A percentile compares a stretch with the other conserved stretches of the same genome.
Conservation (phyloP, 2,329 filamentous ascomycete genomes). For the Penicillium griseofulvum region DNA sequence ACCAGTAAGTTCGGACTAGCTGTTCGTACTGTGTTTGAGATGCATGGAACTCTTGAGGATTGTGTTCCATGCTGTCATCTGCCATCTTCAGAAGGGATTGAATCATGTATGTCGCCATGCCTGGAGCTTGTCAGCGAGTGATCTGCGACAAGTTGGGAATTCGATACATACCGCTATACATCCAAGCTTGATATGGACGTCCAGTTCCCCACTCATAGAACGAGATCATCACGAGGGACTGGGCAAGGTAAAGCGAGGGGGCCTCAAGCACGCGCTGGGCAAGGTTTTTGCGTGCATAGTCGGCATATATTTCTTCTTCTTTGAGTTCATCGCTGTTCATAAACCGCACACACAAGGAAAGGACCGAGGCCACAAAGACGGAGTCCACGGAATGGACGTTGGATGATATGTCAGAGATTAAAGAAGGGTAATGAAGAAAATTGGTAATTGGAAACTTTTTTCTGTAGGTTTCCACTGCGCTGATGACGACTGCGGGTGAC, state of each 20-base stretch:
- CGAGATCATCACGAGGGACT: constrained; percentile 37
- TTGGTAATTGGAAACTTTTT: constrained; percentile 40
- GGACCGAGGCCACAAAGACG: constrained; percentile 34
- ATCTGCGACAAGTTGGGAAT: no score
- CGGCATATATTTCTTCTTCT: constrained; percentile 31
- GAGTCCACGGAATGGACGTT: constrained; percentile 31
- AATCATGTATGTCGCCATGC: constrained; percentile 42
- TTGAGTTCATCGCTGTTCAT: constrained; percentile 26
- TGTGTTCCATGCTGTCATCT: constrained; percentile 39
- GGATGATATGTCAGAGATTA: constrained; percentile 35
- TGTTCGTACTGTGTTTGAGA: constrained; percentile 38
- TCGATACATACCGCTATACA: constrained; percentile 35
- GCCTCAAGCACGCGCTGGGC: constrained; percentile 33
- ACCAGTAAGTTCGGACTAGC: constrained; percentile 40
- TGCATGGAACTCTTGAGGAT: constrained; percentile 34
- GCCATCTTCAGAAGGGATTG: constrained; percentile 38
- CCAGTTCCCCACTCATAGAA: constrained; percentile 40
- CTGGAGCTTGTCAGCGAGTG: constrained; percentile 17
- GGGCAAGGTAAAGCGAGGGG: constrained; percentile 35
- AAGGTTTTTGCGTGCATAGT: constrained; percentile 33
- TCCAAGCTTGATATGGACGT: constrained; percentile 39
- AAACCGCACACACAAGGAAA: constrained; percentile 37
- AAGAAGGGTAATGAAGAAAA: constrained; percentile 38
- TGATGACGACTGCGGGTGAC: constrained; percentile 30
- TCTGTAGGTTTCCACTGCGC: constrained; percentile 36